Conservation (phyloP, 257 asterid species). For the Nicotiana obtusifolia region DNA sequence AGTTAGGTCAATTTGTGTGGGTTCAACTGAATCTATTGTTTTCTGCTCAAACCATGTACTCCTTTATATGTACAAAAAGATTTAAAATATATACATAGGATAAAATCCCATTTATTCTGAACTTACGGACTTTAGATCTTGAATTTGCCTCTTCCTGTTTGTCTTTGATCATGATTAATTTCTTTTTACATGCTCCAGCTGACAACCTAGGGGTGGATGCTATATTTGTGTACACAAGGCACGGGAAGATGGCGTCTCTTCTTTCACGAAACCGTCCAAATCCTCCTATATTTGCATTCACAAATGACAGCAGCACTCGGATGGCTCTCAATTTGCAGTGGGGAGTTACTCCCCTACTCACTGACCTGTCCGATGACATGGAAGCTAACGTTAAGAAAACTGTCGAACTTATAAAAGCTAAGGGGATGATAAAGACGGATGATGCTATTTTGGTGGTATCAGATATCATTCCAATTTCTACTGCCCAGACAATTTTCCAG, state of each 20-base stretch:
- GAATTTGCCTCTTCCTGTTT: neutral
- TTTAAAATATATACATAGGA: no score
- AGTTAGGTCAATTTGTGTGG: no score
- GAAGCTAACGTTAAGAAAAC: constrained; percentile 49
- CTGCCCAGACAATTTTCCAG: constrained; percentile 51
- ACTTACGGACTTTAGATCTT: no score
- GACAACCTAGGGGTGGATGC: constrained; percentile 70
- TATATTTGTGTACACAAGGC: constrained; percentile 71
- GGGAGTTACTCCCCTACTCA: constrained; percentile 69
- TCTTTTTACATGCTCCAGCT: constrained; percentile 37
- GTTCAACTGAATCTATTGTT: no score
- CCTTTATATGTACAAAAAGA: no score
- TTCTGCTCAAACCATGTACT: no score
- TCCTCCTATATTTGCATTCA: constrained; percentile 75
- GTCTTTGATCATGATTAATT: neutral
- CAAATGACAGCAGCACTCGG: constrained; percentile 51
- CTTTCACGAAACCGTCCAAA: constrained; percentile 74
- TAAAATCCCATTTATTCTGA: no score
- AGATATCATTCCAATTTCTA: constrained; percentile 53
- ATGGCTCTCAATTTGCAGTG: constrained; percentile 73
- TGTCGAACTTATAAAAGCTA: constrained; percentile 45
- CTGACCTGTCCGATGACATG: constrained; percentile 69
- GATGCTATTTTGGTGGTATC: constrained; percentile 59
- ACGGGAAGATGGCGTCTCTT: constrained; percentile 75
- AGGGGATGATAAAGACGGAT: constrained; percentile 52